These are phyloP conservation scores for Ophiostoma fasciatum DNA, from an alignment of 2,329 filamentous ascomycete species.

Conservation along the genomic window DNA sequence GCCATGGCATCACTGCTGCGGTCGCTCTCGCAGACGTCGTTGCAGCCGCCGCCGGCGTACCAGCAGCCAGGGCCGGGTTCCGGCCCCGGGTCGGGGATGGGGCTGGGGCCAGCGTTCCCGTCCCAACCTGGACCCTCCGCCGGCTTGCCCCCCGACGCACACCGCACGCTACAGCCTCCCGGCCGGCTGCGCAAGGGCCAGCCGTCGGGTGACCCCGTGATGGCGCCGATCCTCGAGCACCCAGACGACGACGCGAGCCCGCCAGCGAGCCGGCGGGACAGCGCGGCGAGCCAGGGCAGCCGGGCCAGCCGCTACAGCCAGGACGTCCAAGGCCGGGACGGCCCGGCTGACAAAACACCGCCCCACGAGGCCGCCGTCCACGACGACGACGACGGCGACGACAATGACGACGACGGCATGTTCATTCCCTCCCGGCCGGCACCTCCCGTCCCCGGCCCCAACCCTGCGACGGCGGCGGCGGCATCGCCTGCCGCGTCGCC, in stretches of 20 bases:
- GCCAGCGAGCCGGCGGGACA: too few relatives aligned
- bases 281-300: too few relatives aligned
- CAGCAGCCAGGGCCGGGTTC: too few relatives aligned
- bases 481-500: neutral
- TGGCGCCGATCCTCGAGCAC: slow-evolving; percentile 10
- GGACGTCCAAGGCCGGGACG: too few relatives aligned
- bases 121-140: too few relatives aligned
- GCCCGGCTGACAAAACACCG: too few relatives aligned
- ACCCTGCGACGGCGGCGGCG: neutral
- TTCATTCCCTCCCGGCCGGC: slow-evolving; percentile 5
- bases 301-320: too few relatives aligned
- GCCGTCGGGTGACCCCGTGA: slow-evolving; percentile 8
- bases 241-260: slow-evolving; percentile 5
- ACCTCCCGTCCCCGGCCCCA: neutral
- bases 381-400: neutral
- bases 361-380: neutral
- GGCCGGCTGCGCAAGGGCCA: slow-evolving; percentile 5
- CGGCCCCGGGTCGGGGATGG: too few relatives aligned
- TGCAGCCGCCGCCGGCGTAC: neutral
- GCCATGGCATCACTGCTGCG: slow-evolving; percentile 3
- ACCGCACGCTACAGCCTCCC: neutral
- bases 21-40: slow-evolving; percentile 4
- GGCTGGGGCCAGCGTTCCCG: too few relatives aligned
- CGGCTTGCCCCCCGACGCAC: too few relatives aligned
- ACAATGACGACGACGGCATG: neutral